These are phyloP conservation scores for Colletotrichum sp. DNA, from an alignment of 2,329 filamentous ascomycete genomes.

Conservation along the genomic window DNA sequence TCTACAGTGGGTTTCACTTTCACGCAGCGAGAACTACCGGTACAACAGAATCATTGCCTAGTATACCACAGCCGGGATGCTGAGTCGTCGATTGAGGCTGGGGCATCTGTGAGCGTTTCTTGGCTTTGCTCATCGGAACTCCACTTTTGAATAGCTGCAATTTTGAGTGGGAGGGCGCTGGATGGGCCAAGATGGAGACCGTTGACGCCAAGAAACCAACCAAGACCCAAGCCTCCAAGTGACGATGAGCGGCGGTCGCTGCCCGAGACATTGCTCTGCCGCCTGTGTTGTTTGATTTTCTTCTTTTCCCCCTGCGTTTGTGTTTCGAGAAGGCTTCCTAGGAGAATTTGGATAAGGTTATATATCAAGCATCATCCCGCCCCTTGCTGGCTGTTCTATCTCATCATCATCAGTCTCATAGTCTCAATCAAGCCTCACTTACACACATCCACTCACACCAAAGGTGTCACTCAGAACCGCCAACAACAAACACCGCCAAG, in stretches of 20 bases:
- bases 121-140: constrained; percentile 12
- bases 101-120: not conserved
- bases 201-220: constrained; percentile 4
- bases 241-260: constrained; percentile 8
- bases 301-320: not conserved
- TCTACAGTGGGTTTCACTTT: not conserved
- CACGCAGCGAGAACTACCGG: not conserved
- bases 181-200: constrained; percentile 5
- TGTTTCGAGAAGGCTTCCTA: not conserved
- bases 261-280: not conserved
- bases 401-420: not conserved
- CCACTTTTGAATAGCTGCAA: constrained; percentile 14
- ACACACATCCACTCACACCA: not conserved
- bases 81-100: constrained; percentile 18
- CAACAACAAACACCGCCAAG: not conserved
- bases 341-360: not conserved
- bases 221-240: constrained; percentile 20
- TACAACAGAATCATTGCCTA: not conserved
- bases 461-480: not conserved
- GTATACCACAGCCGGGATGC: not conserved
- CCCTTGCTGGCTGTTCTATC: not conserved
- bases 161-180: not conserved
- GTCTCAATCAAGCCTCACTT: not conserved
- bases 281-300: not conserved
- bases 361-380: constrained; percentile 10